Base-by-base conservation (phyloP, 2,329 filamentous ascomycete genomes). In the Cercospora sesami region DNA sequence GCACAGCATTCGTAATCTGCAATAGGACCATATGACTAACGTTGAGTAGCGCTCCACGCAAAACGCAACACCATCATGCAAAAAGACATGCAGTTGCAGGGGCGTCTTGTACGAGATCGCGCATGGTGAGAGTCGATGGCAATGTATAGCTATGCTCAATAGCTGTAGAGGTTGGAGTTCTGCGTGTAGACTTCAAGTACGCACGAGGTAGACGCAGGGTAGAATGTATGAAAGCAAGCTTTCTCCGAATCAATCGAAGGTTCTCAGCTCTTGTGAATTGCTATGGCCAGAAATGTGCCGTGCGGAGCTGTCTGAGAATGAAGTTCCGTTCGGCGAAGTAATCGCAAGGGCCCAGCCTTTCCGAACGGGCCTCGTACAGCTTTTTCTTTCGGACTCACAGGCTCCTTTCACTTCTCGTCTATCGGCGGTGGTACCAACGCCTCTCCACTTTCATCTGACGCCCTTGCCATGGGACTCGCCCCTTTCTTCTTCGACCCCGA, bases 371-470 rank as follows among this genome's bases (percentile, higher is more conserved):
- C 3, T 30, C 23, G 23, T 57, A 28, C 31, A 30, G 36, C 59
- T 9, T 26, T 30, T n/a, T n/a, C 9, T 12, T 12, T 4, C 14
- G 4, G 14, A 57, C 3, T 2, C 10, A n/a, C 53, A 4, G 53
- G 7, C 1, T n/a, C 10, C 28, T 21, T 36, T 59, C 55, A 59
- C n/a, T 59, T 59, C n/a, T 59, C 55, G 12, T 36, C 4, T 23
- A 59, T 60, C 3, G 58, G 31, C 5, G 28, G 21, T 16, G 42
- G 48, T 23, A 64, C 61, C 61, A 57, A 33, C 1, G 48, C 31
- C 62, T 64, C 62, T 2, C 21, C 30, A 36, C 62, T 64, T 31
- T 64, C 62, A 45, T 64, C 53, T 14, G 48, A 64, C 16, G 26
- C n/a, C 39, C 48, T 62, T 12, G 7, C 18, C 21, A 12, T 21